Base-by-base conservation (phyloP, 306 rosid genomes). In the Cyamopsis tetragonoloba region DNA sequence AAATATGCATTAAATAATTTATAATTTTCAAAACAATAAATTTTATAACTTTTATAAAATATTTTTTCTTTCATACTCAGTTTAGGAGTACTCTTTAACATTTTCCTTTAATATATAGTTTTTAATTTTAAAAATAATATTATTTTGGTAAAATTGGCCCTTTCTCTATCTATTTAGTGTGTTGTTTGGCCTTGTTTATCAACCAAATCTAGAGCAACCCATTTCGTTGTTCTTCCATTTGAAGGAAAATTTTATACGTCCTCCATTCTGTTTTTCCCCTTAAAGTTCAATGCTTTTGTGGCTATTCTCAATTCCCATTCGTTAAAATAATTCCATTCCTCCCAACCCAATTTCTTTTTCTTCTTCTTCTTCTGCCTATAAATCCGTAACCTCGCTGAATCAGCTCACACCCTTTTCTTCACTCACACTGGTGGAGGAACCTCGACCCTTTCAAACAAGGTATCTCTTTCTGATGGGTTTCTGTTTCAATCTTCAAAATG, bases 201-300 rank as follows among this genome's bases (percentile, higher is more conserved):
- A 55, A 62, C 80, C 86, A 78, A 86, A 84, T 91, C 97, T 68
- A 51, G 77, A 75, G 66, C 48, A 24, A 48, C 85, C 86, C 84
- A 71, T 74, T 75, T 78, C 59, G 10, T 63, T 66, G 53, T 70
- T 77, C 71, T 68, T 44, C 80, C 88, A 78, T 85, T 77, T 77
- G 43, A 68, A 79, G 79, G 26, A 70, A 73, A 65, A 19, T 70
- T 58, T 62, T 30, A 37, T 61, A 27, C 57, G 42, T 46, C 30
- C 38, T 53, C 73, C 66, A 68, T 76, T 51, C 63, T 64, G 7
- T 73, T 75, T n/a, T 79, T 41, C 76, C 27, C 67, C 59, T 4
- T 42, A 20, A 53, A 53, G 27, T 50, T 73, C 66, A 64, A 27
- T 78, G 80, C 78, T 77, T 81, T 51, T 62, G 62, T 49, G 53